Percentiles rank a stretch among this genome's conserved stretches.
Conservation (phyloP, 2,329 filamentous ascomycete genomes). For the Colletotrichum filicis region DNA sequence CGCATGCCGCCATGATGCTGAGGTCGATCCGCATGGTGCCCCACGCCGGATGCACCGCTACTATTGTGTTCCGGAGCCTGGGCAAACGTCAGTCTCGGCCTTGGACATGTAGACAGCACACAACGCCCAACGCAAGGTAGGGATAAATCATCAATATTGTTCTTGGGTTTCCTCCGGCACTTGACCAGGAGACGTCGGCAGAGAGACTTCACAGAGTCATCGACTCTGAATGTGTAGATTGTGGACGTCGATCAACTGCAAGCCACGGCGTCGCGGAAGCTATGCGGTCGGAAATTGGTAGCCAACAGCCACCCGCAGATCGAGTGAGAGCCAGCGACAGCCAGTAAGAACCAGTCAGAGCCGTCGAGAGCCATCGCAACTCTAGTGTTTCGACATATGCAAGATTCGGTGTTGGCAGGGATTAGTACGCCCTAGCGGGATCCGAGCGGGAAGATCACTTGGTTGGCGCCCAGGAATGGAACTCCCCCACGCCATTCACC, state of each 20-base stretch:
- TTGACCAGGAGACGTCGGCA: not conserved
- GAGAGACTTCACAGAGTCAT: conserved; percentile 17
- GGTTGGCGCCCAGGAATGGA: conserved; percentile 30
- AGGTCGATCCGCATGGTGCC: conserved; percentile 4
- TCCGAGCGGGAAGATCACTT: conserved; percentile 31
- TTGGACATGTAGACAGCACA: not conserved
- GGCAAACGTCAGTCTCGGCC: conserved; percentile 1
- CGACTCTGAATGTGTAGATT: not conserved
- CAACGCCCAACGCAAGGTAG: not conserved
- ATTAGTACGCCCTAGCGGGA: conserved; percentile 28
- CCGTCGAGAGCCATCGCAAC: conserved; percentile 28
- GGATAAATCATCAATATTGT: not conserved
- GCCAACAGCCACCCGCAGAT: not conserved
- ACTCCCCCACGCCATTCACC: conserved; percentile 29
- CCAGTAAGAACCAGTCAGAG: conserved; percentile 6
- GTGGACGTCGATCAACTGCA: conserved; percentile 27
- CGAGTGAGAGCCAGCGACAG: not conserved
- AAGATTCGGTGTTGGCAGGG: conserved; percentile 35
- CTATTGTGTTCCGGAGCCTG: not conserved
- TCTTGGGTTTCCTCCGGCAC: not conserved
- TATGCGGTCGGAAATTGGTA: conserved; percentile 3
- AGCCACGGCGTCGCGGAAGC: conserved; percentile 18
- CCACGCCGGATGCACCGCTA: conserved; percentile 5
- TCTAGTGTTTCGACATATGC: conserved; percentile 35
- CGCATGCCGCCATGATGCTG: conserved; percentile 3